Base-by-base conservation (phyloP, 371 early-diverging fungal genomes). In the Thermomucor indicae-seudaticae region DNA sequence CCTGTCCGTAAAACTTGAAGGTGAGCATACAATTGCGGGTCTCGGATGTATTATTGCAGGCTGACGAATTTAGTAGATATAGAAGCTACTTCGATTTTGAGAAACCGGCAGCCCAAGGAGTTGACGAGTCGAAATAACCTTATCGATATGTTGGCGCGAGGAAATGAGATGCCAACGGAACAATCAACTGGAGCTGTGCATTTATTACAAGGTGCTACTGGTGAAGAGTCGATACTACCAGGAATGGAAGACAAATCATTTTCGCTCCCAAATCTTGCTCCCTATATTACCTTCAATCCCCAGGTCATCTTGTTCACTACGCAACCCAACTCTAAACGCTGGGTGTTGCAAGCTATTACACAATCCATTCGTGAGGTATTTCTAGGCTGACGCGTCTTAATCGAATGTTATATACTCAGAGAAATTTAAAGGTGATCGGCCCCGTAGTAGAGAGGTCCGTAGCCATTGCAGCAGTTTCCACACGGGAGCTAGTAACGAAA, bases 371-470 rank as follows among this genome's bases (percentile, higher is more conserved):
- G 89, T 25, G 96, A 96, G 70, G 81, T 59, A 45, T 24, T 48
- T 17, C 8, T 20, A 24, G 14, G 5, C 3, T 4, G 4, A 5
- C 12, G 6, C 3, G 12, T 17, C 7, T 19, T 30, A 22, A 37
- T 27, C 51, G 8, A 42, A 10, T 49, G 14, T n/a, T n/a, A n/a
- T 19, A 22, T 12, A 34, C 32, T 34, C 23, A 1, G 27, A 60
- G 62, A 48, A 57, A 6, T 37, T 37, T 53, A 2, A 43, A 64
- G 54, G 67, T 91, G 43, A 83, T 92, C 27, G 82, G 81, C 0
- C 90, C 94, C 14, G 93, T 95, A 17, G 93, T 95, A 1, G 93
- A 94, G 47, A 78, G 97, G 37, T 88, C 96, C 2, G 91, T 96
- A 0, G 84, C 88, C 0, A 96, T 96, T 60, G 97, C 97, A 0